phyloP scores from a whole-genome alignment of 352 stramenopile genomes.

The Globisporangium nodosum region DNA sequence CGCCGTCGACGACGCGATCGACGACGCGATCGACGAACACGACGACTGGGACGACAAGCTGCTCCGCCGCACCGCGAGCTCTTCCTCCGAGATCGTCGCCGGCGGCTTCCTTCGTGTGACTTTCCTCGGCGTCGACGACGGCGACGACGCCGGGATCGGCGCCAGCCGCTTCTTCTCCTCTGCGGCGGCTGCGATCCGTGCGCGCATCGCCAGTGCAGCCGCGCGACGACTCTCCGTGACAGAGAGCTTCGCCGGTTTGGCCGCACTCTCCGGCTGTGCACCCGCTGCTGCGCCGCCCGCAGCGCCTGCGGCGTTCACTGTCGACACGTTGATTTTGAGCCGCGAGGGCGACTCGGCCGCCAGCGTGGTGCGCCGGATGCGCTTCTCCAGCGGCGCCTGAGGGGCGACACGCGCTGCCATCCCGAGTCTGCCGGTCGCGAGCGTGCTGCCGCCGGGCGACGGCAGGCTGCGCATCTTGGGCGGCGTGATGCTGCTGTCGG shows the following conservation, averaged over 20 bases:
- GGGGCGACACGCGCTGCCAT: conserved; percentile 31
- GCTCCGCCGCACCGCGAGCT: conserved; percentile 37
- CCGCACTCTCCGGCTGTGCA: background rate
- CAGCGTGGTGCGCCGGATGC: conserved; percentile 10
- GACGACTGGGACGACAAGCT: conserved; percentile 51
- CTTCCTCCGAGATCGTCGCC: conserved; percentile 32
- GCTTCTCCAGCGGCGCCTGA: conserved; percentile 11
- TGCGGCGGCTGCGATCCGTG: conserved; percentile 20
- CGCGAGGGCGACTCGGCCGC: conserved; percentile 6
- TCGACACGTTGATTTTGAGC: conserved; percentile 7
- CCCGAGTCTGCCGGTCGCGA: conserved; percentile 24
- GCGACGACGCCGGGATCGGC: conserved; percentile 6
- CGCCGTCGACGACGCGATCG: conserved; percentile 11
- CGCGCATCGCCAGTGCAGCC: conserved; percentile 28
- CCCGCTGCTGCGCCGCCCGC: background rate
- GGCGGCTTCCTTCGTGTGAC: conserved; percentile 3
- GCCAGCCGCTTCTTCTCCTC: conserved; percentile 23
- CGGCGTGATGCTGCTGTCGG: conserved; percentile 10
- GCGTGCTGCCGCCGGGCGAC: conserved; percentile 9
- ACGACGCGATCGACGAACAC: conserved; percentile 27
- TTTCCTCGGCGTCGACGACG: conserved; percentile 3
- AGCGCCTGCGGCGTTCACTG: background rate
- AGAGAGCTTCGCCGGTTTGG: conserved; percentile 23
- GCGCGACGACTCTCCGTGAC: conserved; percentile 22
- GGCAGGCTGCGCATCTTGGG: conserved; percentile 21